Conservation (phyloP, 768 basidiomycete species). For the Clavulina sp. region DNA sequence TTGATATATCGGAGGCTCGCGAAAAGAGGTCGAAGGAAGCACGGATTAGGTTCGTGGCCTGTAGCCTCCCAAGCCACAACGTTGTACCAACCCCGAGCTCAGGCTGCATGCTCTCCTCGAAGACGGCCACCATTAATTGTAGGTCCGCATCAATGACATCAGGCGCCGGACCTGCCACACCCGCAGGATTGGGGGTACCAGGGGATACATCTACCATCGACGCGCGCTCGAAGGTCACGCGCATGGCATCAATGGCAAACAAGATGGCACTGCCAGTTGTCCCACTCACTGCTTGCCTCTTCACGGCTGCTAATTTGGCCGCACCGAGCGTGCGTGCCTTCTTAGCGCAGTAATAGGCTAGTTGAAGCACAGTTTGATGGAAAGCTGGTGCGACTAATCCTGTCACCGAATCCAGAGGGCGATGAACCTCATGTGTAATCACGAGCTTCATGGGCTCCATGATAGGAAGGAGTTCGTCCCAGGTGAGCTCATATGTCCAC, state of each 20-base stretch:
- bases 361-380: conserved; percentile 64
- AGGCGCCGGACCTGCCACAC: conserved; percentile 27
- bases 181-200: background rate
- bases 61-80: conserved; percentile 62
- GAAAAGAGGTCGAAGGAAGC: conserved; percentile 57
- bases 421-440: conserved; percentile 54
- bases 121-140: conserved; percentile 65
- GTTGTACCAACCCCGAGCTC: conserved; percentile 53
- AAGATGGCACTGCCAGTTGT: conserved; percentile 37
- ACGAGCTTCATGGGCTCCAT: conserved; percentile 44
- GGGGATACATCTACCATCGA: conserved; percentile 21
- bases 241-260: conserved; percentile 49
- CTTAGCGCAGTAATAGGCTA: conserved; percentile 58
- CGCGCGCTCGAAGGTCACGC: conserved; percentile 48
- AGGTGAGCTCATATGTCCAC: conserved; percentile 41
- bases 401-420: conserved; percentile 56
- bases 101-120: conserved; percentile 56
- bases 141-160: conserved; percentile 62
- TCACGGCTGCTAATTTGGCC: conserved; percentile 11
- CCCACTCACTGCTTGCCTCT: conserved; percentile 43
- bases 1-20: conserved; percentile 47
- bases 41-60: conserved; percentile 64
- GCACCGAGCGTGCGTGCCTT: conserved; percentile 37
- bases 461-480: conserved; percentile 39
- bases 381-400: conserved; percentile 46